Base-by-base conservation (phyloP, 2,329 filamentous ascomycete species). In the Colletotrichum siamense region DNA sequence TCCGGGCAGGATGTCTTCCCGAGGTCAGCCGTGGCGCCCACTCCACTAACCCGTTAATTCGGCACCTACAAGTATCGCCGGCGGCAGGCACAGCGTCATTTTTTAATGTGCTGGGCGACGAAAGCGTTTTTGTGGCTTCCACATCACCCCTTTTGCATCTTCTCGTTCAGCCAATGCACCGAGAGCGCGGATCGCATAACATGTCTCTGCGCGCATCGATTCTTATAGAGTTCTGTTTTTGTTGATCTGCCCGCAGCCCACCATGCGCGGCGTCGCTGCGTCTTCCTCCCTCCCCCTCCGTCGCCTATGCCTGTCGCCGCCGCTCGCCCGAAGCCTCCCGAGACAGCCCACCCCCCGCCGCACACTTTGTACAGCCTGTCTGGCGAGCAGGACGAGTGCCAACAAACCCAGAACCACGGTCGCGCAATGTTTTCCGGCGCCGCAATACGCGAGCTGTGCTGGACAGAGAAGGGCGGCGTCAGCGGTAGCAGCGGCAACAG, bases 31-130 rank as follows among this genome's bases (percentile, higher is more conserved):
- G 36, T 28, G 39, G 36, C 52, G 52, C 55, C 70, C 30, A 9
- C 69, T 39, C 69, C 69, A 75, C 69, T 32, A 30, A 36, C 66
- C 44, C 68, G 30, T 76, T 28, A 65, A 69, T 73, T 74, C 71
- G 70, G 71, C 74, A 36, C 24, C 72, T 76, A 62, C 72, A 72
- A 61, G 74, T 64, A 65, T 72, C 74, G 74, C 70, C 70, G 34
- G 70, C 59, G 57, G 57, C n/a, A 65, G 71, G 70, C 74, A 76
- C 69, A 76, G 74, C 70, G 73, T 76, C 73, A 76, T 76, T 69
- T 74, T 73, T n/a, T 34, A 9, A 24, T 34, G 44, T 62, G 39
- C 70, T 26, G 44, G 44, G 39, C 44, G 36, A 44, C 36, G 55
- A 55, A 34, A 52, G 55, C 73, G 24, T 64, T 73, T 76, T 62